phyloP scores from a whole-genome alignment of 2,329 filamentous ascomycete species.

The Diaporthe ampelina region DNA sequence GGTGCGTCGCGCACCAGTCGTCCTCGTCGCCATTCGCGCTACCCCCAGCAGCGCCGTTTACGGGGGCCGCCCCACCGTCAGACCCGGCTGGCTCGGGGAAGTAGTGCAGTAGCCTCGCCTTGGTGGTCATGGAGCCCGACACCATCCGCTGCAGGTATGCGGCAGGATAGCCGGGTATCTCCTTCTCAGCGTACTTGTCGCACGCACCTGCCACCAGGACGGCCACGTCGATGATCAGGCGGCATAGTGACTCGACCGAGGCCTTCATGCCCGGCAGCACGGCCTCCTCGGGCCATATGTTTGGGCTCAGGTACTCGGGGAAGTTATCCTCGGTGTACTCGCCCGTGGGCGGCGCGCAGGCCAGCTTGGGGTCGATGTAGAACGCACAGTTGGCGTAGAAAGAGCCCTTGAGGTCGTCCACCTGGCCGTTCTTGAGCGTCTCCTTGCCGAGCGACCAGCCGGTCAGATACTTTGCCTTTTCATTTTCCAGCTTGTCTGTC shows the following conservation, averaged over 20 bases:
- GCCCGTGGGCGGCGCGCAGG: conserved; percentile 72
- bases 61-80: conserved; percentile 46
- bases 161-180: conserved; percentile 81
- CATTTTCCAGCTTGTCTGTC: conserved; percentile 69
- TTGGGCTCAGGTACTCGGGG: conserved; percentile 89
- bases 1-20: conserved; percentile 93
- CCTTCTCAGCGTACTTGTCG: conserved; percentile 84
- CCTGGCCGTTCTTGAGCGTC: conserved; percentile 81
- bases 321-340: conserved; percentile 74
- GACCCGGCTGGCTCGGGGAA: conserved; percentile 72
- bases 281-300: conserved; percentile 84
- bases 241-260: conserved; percentile 82
- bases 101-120: conserved; percentile 93
- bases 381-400: conserved; percentile 90
- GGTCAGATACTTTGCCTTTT: conserved; percentile 73
- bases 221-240: conserved; percentile 89
- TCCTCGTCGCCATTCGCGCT: conserved; percentile 70
- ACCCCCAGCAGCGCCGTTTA: conserved; percentile 47
- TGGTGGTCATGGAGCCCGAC: conserved; percentile 86
- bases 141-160: conserved; percentile 92
- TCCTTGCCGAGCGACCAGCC: conserved; percentile 89
- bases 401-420: conserved; percentile 85
- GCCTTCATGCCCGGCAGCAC: conserved; percentile 81
- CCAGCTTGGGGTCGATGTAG: conserved; percentile 74
- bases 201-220: conserved; percentile 91